Base-by-base conservation (phyloP, 768 basidiomycete species). In the Amanita brunnescens region DNA sequence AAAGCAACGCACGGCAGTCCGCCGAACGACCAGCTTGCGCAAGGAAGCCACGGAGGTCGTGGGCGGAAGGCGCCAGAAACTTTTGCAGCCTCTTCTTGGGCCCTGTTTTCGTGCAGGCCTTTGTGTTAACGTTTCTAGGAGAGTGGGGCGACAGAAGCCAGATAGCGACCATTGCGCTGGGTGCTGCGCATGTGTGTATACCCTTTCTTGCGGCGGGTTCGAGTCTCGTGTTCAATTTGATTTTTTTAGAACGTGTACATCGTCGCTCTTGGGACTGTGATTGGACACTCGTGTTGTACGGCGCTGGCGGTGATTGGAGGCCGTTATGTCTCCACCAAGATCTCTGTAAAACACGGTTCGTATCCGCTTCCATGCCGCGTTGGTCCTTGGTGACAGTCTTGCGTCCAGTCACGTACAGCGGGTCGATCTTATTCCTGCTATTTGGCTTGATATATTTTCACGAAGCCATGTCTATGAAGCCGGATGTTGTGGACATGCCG, bases 131-230 rank as follows among this genome's bases (percentile, higher is more conserved):
- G 0, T 97, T 97, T 68, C 74, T 99, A n/a, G 96, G 94, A 8
- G 96, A 99, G 69, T 98, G 96, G 96, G 95, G 96, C 0, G 96
- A 98, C 69, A 71, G 95, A 48, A 95, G 91, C 61, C 95, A 99
- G 70, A 91, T 98, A 59, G 87, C 96, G 1, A 98, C 96, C 2
- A 95, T 98, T 55, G 94, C 91, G 5, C 73, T 98, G 47, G 95
- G 89, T 2, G 94, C 94, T 20, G 90, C 94, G 18, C 92, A 99
- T 70, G 95, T 97, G 62, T 34, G 70, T 69, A 16, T 34, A 43
- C 14, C n/a, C 47, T 14, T 33, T 47, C 43, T 32, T 26, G 42
- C 23, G 14, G 18, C 39, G 51, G 18, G 24, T 34, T 57, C 14
- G 38, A 33, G 44, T 29, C 18, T 14, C 20, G 18, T 24, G 18